These are phyloP conservation scores for Candida maris DNA, from an alignment of 805 yeast species.

Conservation along the genomic window DNA sequence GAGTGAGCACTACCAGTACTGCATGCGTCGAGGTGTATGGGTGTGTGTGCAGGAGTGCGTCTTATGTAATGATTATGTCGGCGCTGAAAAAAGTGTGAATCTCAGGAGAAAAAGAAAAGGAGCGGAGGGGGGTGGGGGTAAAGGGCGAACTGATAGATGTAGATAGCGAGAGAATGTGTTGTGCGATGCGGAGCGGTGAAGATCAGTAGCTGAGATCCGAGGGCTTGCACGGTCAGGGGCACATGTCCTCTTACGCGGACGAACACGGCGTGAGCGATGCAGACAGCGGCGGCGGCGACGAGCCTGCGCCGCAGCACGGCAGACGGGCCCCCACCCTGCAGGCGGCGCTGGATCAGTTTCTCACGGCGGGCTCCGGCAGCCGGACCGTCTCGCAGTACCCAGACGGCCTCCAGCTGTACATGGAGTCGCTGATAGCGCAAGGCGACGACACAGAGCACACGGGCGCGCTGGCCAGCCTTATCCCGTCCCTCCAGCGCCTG, in stretches of 20 bases:
- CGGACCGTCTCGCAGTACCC: neutral
- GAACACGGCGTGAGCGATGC: neutral
- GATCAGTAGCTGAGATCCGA: no score
- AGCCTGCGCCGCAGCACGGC: neutral
- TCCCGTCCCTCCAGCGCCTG: slow-evolving; percentile 9
- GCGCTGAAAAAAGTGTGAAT: no score
- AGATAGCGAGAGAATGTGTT: no score
- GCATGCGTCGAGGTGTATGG: no score
- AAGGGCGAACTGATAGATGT: no score
- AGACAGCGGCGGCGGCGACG: neutral
- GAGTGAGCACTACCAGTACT: no score
- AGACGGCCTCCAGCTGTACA: neutral
- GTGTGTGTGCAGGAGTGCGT: no score
- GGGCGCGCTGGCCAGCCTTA: neutral
- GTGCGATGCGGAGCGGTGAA: no score
- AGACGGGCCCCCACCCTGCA: slow-evolving; percentile 6
- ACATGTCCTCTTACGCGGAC: slow-evolving; percentile 1
- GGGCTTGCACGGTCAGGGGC: neutral
- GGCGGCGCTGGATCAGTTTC: slow-evolving; percentile 7
- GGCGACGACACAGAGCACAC: neutral
- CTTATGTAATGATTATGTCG: no score
- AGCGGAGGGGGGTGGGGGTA: no score
- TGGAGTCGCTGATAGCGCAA: neutral
- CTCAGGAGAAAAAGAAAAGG: no score
- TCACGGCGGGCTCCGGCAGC: neutral